Evolutionary conservation across 169 alveolate species (phyloP), one percentile per base, ranked within the genome.

Genomic region (Babesia ovis): DNA sequence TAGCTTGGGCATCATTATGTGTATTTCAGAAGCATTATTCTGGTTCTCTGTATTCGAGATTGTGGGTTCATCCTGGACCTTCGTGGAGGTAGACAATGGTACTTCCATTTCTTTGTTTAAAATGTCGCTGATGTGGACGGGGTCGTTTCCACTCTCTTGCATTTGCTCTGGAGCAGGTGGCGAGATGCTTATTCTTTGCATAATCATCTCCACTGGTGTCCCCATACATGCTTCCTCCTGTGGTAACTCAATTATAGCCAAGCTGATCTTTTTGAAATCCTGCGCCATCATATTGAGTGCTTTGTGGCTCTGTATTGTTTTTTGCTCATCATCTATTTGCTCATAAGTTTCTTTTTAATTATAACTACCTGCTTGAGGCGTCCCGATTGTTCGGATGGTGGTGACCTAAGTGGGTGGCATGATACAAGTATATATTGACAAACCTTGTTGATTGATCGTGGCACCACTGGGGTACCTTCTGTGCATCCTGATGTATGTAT

Each of bases 391-490:
- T 23, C 74, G 55, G 31, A 61, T 64, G 12, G 74, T 64, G 14
- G 74, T 64, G 22, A 43, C 61, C 74, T 64, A 32, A 0, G 23
- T 16, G 11, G 14, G 46, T 9, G 14, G 9, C 0, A 12, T 32
- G 34, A 20, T 4, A 1, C 8, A 1, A 25, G 18, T 2, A 29
- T 22, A 29, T 3, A 9, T 5, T 12, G 4, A 48, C 74, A 18
- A 46, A 64, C 74, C 51, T 34, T 43, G 31, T 64, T 64, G 27
- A 64, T 46, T 3, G 74, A 64, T 23, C 61, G 74, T 4, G 74
- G 74, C 46, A 64, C n/a, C n/a, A n/a, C n/a, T 2, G 55, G 43
- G 11, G 71, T 4, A 4, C 20, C 57, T 9, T 3, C 41, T 8
- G 9, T 41, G 0, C 23, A 3, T 6, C 3, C 59, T 6, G 55